Evolutionary conservation across 2,329 filamentous ascomycete genomes (phyloP).

Genomic region (Epichloe uncinata): DNA sequence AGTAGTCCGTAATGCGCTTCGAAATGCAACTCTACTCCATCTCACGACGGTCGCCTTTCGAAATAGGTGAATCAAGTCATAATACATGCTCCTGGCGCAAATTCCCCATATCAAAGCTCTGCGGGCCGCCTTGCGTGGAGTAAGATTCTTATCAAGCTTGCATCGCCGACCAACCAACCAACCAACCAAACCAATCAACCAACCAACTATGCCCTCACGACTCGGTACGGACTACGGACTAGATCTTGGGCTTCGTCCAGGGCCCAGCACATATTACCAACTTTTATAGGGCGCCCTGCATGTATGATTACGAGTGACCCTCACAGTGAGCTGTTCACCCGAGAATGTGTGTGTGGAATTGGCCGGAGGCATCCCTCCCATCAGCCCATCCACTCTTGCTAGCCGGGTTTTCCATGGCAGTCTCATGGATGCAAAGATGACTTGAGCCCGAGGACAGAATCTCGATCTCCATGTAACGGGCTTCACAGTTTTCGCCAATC

Average conservation of each 20-base stretch:
- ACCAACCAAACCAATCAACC: background rate
- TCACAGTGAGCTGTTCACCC: background rate
- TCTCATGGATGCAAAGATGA: no score
- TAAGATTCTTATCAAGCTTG: background rate
- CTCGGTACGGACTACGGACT: no score
- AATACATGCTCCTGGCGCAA: background rate
- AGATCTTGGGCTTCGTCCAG: background rate
- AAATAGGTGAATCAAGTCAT: background rate
- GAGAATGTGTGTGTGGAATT: background rate
- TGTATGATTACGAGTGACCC: background rate
- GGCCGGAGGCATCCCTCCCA: background rate
- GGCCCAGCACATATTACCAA: background rate
- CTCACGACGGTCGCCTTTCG: background rate
- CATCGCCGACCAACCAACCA: background rate
- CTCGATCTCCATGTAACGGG: background rate
- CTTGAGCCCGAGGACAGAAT: background rate
- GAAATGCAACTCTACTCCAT: background rate
- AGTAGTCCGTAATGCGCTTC: background rate
- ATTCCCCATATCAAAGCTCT: background rate
- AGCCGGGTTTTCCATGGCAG: background rate
- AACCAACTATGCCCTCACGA: background rate
- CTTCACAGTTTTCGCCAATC: background rate
- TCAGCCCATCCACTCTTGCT: background rate
- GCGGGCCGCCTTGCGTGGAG: conserved; percentile 1
- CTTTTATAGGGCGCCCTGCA: no score